Conservation (phyloP, 106 monocot species). For the Ottelia alismoides region DNA sequence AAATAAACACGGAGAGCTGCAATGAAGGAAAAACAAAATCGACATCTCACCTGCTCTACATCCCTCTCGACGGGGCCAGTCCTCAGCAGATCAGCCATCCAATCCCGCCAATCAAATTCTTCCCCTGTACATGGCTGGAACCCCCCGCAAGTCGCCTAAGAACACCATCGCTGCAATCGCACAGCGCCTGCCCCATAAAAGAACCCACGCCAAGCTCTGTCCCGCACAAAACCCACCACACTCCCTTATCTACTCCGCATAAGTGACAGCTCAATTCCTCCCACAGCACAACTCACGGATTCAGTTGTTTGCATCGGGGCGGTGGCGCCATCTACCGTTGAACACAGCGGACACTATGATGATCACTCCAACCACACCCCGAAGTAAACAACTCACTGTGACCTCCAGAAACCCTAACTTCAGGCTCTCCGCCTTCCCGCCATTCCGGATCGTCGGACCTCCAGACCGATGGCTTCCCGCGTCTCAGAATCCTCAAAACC, state of each 20-base stretch:
- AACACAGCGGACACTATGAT: no score
- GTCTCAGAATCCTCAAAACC: background rate
- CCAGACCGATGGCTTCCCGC: background rate
- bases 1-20: no score
- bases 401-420: background rate
- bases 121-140: background rate
- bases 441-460: background rate
- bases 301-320: no score
- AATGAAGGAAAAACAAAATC: no score
- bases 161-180: background rate
- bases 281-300: background rate
- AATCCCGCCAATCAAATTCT: constrained; percentile 5
- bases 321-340: no score
- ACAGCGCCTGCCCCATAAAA: background rate
- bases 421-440: background rate
- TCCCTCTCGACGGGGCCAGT: constrained; percentile 23
- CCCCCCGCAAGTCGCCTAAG: constrained; percentile 3
- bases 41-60: constrained; percentile 22
- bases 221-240: background rate
- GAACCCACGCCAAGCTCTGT: background rate
- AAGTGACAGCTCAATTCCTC: background rate
- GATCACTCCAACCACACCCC: background rate
- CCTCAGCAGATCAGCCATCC: constrained; percentile 26
- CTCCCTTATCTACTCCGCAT: background rate
- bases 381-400: no score